Base-by-base conservation (phyloP, 768 basidiomycete species). In the Tricholoma saponaceum region DNA sequence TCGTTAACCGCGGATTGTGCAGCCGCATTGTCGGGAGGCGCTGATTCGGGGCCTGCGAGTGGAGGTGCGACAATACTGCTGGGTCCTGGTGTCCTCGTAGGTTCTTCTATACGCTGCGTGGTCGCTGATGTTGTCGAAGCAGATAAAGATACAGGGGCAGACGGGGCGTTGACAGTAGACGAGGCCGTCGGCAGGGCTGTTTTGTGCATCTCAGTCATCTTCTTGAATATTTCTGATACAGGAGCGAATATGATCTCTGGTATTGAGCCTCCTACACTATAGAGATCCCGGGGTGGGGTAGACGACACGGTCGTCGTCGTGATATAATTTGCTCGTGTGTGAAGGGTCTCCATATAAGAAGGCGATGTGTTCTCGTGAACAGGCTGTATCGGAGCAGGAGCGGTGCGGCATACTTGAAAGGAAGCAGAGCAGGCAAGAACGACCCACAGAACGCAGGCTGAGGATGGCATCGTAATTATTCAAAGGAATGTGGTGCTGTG, bases 171-270 rank as follows among this genome's bases (percentile, higher is more conserved):
- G 18, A 51, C 30, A 39, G 55, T 30, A 4, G 39, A 5, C 33
- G 12, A 47, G 26, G 26, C 2, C 43, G 39, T 41, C 22, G n/a
- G 28, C 7, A 8, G 33, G 44, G 5, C 54, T 35, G 25, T 32
- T 37, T 44, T n/a, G n/a, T 18, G 46, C 43, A 14, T 54, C 52
- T 51, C 56, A 51, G 53, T 49, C 32, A 60, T 47, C 57, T 56
- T 63, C 51, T 58, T 58, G 58, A 65, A 65, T 44, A 65, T 57
- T 26, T 58, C 52, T 26, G 53, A n/a, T 22, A 65, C 64, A 3
- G 60, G 58, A 20, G 57, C 60, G 12, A 65, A 57, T 55, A 26
- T 23, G 23, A 3, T 52, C 18, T 50, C 52, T n/a, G 39, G n/a
- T 16, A 18, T 6, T 14, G 25, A n/a, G 47, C 12, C 26, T 5